Evolutionary conservation across 1,284 basidiomycete genomes (phyloP), one percentile per base, ranked within the genome.

Genomic region (Ceratorhiza oryzae-sativae): DNA sequence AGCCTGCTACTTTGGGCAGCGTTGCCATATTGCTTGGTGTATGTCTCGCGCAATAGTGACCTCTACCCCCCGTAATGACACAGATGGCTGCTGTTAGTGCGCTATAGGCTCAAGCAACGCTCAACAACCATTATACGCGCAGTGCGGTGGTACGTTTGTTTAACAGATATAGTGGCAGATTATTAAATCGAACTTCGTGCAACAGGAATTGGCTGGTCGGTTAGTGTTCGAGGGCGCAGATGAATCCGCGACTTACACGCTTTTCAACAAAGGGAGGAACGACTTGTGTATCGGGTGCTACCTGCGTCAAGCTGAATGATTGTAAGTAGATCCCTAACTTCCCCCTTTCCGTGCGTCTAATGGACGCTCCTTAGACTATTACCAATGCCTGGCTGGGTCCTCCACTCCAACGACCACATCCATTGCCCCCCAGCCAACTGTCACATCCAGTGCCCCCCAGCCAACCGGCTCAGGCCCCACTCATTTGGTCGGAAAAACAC

Each of bases 401-500:
- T 8, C 42, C 9, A 45, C 9, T 18, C 42, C 71, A 2, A 23
- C 71, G 2, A 55, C 58, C 18, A 53, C 60, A 2, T 51, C 45
- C 2, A 58, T 27, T 6, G 42, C 51, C n/a, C 32, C 58, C 20
- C 59, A 62, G 20, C 39, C 60, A 2, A 23, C 71, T 6, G 49
- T 53, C 18, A 53, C 60, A 2, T 51, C 45, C 2, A 58, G 41
- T 6, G 42, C 51, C n/a, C 32, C 58, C 20, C 59, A 62, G 20
- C 39, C 60, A 15, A 56, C 60, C 27, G 67, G 72, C 20, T 55
- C 70, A 42, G 71, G 73, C 5, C 73, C 73, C 1, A 71, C 53
- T 27, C 62, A 62, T 8, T 13, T 46, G 9, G 70, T 73, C 25
- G 73, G 62, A 15, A 73, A 73, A 46, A 65, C 63, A 6, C 73